Percentiles rank a stretch among this genome's conserved stretches.
Conservation (phyloP, 2,329 filamentous ascomycete genomes). For the Macroventuria anomochaeta region DNA sequence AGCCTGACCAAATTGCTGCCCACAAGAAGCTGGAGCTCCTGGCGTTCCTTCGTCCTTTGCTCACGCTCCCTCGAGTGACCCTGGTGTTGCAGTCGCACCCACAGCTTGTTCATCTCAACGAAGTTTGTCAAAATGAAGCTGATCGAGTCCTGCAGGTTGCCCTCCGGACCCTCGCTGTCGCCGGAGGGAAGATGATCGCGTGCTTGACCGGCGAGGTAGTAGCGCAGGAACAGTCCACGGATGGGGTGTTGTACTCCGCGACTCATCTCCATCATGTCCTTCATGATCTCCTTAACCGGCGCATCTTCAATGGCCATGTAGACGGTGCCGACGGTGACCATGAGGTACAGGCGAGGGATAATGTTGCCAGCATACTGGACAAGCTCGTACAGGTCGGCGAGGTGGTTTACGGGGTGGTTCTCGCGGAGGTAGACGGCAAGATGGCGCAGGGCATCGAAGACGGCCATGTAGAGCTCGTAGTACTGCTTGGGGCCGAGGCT, state of each 20-base stretch:
- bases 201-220: constrained; percentile 94
- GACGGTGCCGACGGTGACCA: constrained; percentile 98
- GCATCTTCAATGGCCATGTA: constrained; percentile 99
- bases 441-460: constrained; percentile 96
- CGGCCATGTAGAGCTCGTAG: constrained; percentile 99
- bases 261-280: constrained; percentile 99
- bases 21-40: constrained; percentile 92
- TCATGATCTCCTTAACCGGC: constrained; percentile 99
- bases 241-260: constrained; percentile 96
- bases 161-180: constrained; percentile 87
- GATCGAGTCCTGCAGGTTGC: constrained; percentile 95
- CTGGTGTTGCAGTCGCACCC: constrained; percentile 96
- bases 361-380: constrained; percentile 99
- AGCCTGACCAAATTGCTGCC: constrained; percentile 95
- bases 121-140: constrained; percentile 98
- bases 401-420: constrained; percentile 95
- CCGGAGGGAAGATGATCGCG: constrained; percentile 85
- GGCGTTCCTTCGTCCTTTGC: constrained; percentile 89
- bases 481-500: constrained; percentile 99
- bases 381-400: constrained; percentile 96
- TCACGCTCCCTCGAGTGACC: constrained; percentile 95
- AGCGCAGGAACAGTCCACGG: constrained; percentile 90
- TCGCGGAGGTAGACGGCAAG: constrained; percentile 96
- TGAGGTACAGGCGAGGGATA: constrained; percentile 92
- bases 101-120: constrained; percentile 99